Evolutionary conservation across 1,139 yeast genomes (phyloP).

Genomic region (Pichia sp.): DNA sequence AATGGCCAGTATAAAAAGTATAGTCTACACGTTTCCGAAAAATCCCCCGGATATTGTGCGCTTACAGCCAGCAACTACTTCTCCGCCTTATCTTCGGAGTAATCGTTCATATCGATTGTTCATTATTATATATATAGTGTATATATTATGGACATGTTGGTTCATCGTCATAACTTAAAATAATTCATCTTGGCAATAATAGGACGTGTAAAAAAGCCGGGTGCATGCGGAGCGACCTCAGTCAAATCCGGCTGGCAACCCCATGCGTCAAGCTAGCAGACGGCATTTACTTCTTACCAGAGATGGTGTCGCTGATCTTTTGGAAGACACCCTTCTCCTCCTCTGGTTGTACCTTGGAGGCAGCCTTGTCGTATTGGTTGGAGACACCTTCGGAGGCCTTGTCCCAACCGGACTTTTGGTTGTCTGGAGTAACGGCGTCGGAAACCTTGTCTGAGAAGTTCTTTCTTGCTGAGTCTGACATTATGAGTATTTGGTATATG

Average conservation of each 20-base stretch:
- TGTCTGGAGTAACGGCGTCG: constrained; percentile 69
- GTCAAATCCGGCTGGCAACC: neutral
- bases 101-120: too few species aligned
- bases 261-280: neutral
- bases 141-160: too few species aligned
- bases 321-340: constrained; percentile 66
- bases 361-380: constrained; percentile 59
- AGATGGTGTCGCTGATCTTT: constrained; percentile 51
- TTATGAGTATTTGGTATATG: constrained; percentile 24
- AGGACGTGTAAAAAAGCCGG: neutral
- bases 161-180: too few species aligned
- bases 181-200: too few species aligned
- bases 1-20: too few species aligned
- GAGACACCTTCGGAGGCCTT: constrained; percentile 69
- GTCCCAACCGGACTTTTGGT: constrained; percentile 60
- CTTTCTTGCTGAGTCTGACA: constrained; percentile 82
- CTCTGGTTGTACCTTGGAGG: constrained; percentile 56
- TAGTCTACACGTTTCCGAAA: too few species aligned
- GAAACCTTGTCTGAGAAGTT: constrained; percentile 60
- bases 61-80: too few species aligned
- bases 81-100: too few species aligned
- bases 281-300: constrained; percentile 14
- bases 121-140: too few species aligned
- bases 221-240: neutral
- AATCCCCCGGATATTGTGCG: too few species aligned